Conservation (phyloP, 1,284 basidiomycete genomes). For the Rhodotorula sp. region DNA sequence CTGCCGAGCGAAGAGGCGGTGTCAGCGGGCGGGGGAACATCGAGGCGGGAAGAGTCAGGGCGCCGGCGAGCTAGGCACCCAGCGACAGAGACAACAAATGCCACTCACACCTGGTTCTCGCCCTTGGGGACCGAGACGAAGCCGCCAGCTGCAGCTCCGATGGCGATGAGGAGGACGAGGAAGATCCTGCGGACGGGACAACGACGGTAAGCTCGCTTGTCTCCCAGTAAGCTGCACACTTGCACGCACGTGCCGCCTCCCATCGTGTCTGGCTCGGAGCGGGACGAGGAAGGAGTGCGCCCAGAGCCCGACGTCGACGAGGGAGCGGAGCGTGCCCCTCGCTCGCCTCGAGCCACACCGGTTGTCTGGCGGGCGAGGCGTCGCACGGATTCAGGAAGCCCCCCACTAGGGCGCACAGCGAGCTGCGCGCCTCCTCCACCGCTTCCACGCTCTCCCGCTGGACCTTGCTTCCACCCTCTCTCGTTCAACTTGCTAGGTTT, state of each 20-base stretch:
- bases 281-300: background rate
- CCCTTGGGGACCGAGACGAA: slow-evolving; percentile 79
- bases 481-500: too few relatives aligned
- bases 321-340: too few relatives aligned
- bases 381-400: too few relatives aligned
- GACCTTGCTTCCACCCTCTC: too few relatives aligned
- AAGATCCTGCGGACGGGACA: slow-evolving; percentile 35
- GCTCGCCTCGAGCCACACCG: too few relatives aligned
- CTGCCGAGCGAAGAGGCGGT: slow-evolving; percentile 54
- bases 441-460: too few relatives aligned
- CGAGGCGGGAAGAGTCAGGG: background rate
- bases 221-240: too few relatives aligned
- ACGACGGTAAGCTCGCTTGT: background rate
- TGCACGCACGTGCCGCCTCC: slow-evolving; percentile 6
- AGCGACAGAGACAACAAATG: background rate
- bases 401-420: too few relatives aligned
- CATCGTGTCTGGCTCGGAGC: background rate
- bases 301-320: too few relatives aligned
- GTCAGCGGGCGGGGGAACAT: background rate
- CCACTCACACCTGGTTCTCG: slow-evolving; percentile 77
- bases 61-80: too few relatives aligned
- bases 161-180: slow-evolving; percentile 45
- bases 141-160: slow-evolving; percentile 64
- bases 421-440: too few relatives aligned
- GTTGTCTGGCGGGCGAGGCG: too few relatives aligned